Percentiles rank a stretch among this genome's conserved stretches.
Evolutionary conservation across 2,329 filamentous ascomycete genomes (phyloP).

Genomic region (Helotiales sp.): DNA sequence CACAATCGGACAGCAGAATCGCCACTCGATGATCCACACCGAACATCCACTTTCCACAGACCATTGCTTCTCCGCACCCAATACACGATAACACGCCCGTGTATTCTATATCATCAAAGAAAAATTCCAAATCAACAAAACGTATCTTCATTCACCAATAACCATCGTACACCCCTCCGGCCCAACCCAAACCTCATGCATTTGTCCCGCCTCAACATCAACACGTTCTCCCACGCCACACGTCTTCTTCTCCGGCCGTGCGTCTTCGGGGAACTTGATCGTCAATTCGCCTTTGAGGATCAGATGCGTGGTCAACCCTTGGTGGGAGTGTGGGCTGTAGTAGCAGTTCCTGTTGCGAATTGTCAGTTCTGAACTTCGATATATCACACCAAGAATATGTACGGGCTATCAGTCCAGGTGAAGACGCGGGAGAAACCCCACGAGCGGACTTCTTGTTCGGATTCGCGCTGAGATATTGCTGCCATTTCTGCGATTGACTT

Average conservation of each 20-base stretch:
- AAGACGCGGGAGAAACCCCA: constrained; percentile 75
- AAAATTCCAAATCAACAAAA: background rate
- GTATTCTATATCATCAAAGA: background rate
- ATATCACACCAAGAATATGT: too few relatives aligned
- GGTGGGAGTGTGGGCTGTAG: constrained; percentile 71
- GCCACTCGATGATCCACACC: background rate
- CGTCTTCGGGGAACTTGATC: constrained; percentile 68
- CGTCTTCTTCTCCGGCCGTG: constrained; percentile 58
- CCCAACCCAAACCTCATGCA: constrained; percentile 75
- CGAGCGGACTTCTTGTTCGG: constrained; percentile 65
- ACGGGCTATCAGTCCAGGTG: constrained; percentile 75
- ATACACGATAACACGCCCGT: too few relatives aligned
- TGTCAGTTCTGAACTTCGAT: too few relatives aligned
- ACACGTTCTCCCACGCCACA: constrained; percentile 65
- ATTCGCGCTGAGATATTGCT: constrained; percentile 50
- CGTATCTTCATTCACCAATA: constrained; percentile 54
- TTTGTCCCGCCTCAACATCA: constrained; percentile 66
- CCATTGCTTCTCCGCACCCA: too few relatives aligned
- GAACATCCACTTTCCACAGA: too few relatives aligned
- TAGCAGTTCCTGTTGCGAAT: constrained; percentile 60
- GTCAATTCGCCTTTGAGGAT: constrained; percentile 69
- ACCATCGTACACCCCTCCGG: constrained; percentile 70
- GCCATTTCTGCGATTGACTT: constrained; percentile 22
- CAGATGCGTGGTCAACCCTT: constrained; percentile 69
- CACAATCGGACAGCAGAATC: background rate